phyloP scores from a whole-genome alignment of 202 grass and related monocot species.

The Sporobolus alterniflorus region DNA sequence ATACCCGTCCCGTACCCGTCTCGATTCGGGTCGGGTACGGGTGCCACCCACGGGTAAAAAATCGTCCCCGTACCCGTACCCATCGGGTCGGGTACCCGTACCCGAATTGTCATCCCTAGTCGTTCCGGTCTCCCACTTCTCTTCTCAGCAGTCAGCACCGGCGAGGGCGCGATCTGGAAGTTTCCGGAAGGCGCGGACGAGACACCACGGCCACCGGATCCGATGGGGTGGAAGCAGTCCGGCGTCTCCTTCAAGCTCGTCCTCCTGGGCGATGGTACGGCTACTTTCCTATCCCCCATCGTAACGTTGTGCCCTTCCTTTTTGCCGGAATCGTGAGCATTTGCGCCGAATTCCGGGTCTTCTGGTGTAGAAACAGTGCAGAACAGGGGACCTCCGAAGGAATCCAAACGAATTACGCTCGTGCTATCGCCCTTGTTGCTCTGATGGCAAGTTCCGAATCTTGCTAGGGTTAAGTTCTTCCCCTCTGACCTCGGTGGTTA shows the following conservation, averaged over 20 bases:
- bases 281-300: not conserved
- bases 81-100: too few species aligned
- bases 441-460: not conserved
- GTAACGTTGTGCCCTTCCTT: not conserved
- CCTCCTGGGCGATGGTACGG: conserved; percentile 66
- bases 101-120: too few species aligned
- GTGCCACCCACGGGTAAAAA: too few species aligned
- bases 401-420: not conserved
- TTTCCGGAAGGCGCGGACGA: not conserved
- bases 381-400: not conserved
- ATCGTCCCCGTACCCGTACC: too few species aligned
- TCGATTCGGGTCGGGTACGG: too few species aligned
- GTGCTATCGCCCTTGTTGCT: not conserved
- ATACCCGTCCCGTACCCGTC: too few species aligned
- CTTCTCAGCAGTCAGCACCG: not conserved
- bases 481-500: not conserved
- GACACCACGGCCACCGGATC: not conserved
- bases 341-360: not conserved
- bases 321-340: not conserved
- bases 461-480: not conserved
- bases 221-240: conserved; percentile 44
- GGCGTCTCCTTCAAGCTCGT: conserved; percentile 72
- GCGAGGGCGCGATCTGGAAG: not conserved
- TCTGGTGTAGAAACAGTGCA: not conserved
- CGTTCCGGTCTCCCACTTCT: not conserved